Evolutionary conservation across 169 alveolate genomes (phyloP).

Genomic region (Eimeria praecox): DNA sequence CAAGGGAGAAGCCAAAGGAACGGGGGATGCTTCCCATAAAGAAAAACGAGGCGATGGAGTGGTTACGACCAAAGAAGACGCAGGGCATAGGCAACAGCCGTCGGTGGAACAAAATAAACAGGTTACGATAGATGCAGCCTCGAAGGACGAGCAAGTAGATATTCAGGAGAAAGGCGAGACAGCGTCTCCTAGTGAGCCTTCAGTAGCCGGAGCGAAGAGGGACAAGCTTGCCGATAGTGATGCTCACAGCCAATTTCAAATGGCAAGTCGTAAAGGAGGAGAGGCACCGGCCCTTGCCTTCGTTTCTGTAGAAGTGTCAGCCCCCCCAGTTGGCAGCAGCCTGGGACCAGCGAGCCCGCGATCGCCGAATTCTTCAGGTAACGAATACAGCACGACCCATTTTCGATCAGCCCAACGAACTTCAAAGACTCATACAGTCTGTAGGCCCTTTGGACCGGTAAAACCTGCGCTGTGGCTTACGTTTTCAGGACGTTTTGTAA

Average conservation of each 20-base stretch:
- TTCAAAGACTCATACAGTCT: not conserved
- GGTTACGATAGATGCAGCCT: not conserved
- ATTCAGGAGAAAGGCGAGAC: not conserved
- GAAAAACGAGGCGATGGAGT: not conserved
- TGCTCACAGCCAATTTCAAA: not conserved
- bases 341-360: not conserved
- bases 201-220: not conserved
- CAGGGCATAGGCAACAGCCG: not conserved
- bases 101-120: not conserved
- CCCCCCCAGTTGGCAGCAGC: not conserved
- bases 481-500: not conserved
- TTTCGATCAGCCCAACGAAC: too few species aligned
- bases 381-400: not conserved
- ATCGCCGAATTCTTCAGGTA: slow-evolving; percentile 1
- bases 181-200: not conserved
- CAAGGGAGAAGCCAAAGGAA: not conserved
- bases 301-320: not conserved
- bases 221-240: not conserved
- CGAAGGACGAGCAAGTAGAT: not conserved
- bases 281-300: not conserved
- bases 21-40: not conserved
- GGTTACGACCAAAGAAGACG: not conserved
- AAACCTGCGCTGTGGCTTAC: not conserved
- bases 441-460: not conserved
- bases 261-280: not conserved